Evolutionary conservation across 257 asterid genomes (phyloP).

Genomic region (Penstemon davidsonii): DNA sequence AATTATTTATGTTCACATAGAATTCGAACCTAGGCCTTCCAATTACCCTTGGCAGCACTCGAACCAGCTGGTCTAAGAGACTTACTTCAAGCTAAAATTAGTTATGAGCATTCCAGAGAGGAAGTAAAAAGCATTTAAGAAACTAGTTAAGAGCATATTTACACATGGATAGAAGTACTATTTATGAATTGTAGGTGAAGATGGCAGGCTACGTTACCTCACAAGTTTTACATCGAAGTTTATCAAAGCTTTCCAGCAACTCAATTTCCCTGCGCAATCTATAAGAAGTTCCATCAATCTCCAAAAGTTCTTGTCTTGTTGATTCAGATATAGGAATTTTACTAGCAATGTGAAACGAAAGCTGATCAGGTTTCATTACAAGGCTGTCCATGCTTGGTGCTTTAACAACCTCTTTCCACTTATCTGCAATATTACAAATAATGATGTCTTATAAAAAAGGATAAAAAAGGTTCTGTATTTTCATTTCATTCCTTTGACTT

Average conservation of each 20-base stretch:
- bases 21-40: too few relatives aligned
- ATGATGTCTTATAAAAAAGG: slow-evolving; percentile 9
- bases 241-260: slow-evolving; percentile 86
- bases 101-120: neutral
- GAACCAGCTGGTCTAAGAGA: too few relatives aligned
- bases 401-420: slow-evolving; percentile 86
- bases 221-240: slow-evolving; percentile 75
- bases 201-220: slow-evolving; percentile 48
- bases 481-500: slow-evolving; percentile 15
- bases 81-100: neutral
- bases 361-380: slow-evolving; percentile 82
- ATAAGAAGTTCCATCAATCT: slow-evolving; percentile 91
- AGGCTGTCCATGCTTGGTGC: slow-evolving; percentile 77
- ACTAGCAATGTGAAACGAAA: slow-evolving; percentile 93
- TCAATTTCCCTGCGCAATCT: slow-evolving; percentile 88
- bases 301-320: slow-evolving; percentile 91
- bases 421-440: slow-evolving; percentile 56
- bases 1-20: too few relatives aligned
- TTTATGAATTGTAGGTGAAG: neutral
- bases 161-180: neutral
- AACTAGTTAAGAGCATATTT: neutral
- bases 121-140: neutral
- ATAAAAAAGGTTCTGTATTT: neutral
- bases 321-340: slow-evolving; percentile 90
- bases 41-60: too few relatives aligned